These are phyloP conservation scores for Vanilla planifolia DNA, from an alignment of 106 monocot genomes.

Conservation along the genomic window DNA sequence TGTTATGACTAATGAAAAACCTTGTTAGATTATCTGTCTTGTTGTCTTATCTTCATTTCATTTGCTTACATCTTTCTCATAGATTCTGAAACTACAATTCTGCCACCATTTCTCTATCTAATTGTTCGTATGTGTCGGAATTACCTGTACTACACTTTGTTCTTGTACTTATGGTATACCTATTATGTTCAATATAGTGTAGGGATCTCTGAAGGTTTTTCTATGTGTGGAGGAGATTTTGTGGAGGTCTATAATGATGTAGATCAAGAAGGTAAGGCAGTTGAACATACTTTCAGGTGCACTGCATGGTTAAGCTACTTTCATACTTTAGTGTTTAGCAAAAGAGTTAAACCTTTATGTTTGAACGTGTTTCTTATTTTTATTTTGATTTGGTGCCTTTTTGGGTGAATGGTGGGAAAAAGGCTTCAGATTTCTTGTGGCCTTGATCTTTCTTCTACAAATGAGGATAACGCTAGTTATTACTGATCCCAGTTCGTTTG, in stretches of 20 bases:
- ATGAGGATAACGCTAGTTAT: too few species aligned
- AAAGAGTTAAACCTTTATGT: not conserved
- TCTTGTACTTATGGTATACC: not conserved
- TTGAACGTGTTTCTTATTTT: not conserved
- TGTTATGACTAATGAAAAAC: not conserved
- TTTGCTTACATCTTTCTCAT: too few species aligned
- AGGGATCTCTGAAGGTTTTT: slow-evolving; percentile 97
- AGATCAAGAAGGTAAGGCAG: slow-evolving; percentile 80
- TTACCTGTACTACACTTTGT: not conserved
- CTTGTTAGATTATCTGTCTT: not conserved
- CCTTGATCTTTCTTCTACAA: too few species aligned
- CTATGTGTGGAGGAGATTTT: slow-evolving; percentile 99
- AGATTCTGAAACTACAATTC: too few species aligned
- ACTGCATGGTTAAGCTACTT: not conserved
- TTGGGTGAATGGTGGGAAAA: too few species aligned
- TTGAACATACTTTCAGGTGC: not conserved
- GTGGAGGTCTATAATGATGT: slow-evolving; percentile 86
- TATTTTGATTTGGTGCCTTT: too few species aligned
- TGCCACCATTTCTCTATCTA: not conserved
- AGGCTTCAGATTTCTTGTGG: too few species aligned
- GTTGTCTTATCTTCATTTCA: not conserved
- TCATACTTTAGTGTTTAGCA: not conserved
- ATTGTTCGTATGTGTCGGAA: not conserved
- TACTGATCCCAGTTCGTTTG: too few species aligned
- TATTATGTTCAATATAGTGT: slow-evolving; percentile 44